Percentiles rank a stretch among this genome's conserved stretches.
phyloP scores from a whole-genome alignment of 1,139 yeast genomes.

The Scheffersomyces stambukii region DNA sequence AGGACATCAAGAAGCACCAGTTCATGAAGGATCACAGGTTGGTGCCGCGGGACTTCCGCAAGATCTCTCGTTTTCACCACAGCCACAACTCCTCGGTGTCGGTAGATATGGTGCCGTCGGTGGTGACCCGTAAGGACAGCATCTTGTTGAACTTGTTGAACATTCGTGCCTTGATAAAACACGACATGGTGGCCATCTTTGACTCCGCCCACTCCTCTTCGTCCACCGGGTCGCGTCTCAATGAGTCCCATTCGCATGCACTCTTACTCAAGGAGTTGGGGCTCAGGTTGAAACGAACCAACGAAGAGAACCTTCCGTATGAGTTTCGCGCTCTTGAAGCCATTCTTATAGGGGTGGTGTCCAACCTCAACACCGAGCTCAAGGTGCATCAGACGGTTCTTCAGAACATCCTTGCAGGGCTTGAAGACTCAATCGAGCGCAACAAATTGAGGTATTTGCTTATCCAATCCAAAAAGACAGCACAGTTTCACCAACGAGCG shows the following conservation, averaged over 20 bases:
- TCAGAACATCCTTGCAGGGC: constrained; percentile 30
- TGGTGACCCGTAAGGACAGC: constrained; percentile 32
- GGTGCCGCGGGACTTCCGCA: constrained; percentile 40
- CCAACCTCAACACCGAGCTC: constrained; percentile 39
- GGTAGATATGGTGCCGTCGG: constrained; percentile 42
- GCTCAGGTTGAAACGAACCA: constrained; percentile 20
- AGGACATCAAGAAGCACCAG: constrained; percentile 31
- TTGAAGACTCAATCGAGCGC: constrained; percentile 40
- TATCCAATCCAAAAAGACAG: constrained; percentile 40
- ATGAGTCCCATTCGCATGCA: constrained; percentile 36
- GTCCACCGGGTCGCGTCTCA: constrained; percentile 25
- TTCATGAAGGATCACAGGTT: constrained; percentile 35
- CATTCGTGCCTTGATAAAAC: constrained; percentile 38
- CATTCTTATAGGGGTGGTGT: constrained; percentile 35
- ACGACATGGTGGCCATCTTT: constrained; percentile 37
- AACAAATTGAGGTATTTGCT: constrained; percentile 36
- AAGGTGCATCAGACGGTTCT: constrained; percentile 41
- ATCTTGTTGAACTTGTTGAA: constrained; percentile 39
- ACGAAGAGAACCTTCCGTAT: constrained; percentile 31
- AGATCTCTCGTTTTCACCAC: constrained; percentile 32
- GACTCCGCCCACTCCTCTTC: constrained; percentile 21
- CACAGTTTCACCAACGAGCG: constrained; percentile 43
- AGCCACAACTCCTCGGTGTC: constrained; percentile 9
- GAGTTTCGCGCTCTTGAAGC: constrained; percentile 45
- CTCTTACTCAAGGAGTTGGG: constrained; percentile 31